Conservation (phyloP, 805 yeast species). For the Dipodascus albidus region DNA sequence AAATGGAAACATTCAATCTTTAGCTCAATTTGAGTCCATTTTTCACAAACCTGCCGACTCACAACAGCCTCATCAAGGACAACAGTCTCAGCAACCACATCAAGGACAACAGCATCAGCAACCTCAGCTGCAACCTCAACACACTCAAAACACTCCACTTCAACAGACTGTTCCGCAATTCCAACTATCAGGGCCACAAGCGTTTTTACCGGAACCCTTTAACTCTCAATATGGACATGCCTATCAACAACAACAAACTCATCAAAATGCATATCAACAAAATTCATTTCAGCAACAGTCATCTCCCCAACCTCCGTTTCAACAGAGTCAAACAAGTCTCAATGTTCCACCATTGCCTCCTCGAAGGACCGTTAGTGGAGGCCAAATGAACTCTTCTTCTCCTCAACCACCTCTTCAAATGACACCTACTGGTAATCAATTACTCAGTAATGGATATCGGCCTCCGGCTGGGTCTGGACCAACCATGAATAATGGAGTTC, state of each 20-base stretch:
- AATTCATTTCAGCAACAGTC: slow-evolving; percentile 2
- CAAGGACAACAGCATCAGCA: slow-evolving; percentile 16
- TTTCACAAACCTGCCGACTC: slow-evolving; percentile 8
- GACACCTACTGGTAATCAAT: slow-evolving; percentile 2
- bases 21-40: slow-evolving; percentile 5
- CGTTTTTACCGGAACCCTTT: not conserved
- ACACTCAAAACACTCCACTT: slow-evolving; percentile 4
- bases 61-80: slow-evolving; percentile 13
- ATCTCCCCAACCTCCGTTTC: slow-evolving; percentile 3
- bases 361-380: slow-evolving; percentile 1
- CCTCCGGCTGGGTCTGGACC: not conserved
- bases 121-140: slow-evolving; percentile 7
- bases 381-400: not conserved
- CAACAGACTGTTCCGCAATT: not conserved
- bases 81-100: slow-evolving; percentile 13
- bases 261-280: not conserved
- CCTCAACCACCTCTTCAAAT: slow-evolving; percentile 4
- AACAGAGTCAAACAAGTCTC: slow-evolving; percentile 4
- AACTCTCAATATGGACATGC: slow-evolving; percentile 3
- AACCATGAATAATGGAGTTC: slow-evolving; percentile 1
- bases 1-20: not conserved
- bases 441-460: not conserved
- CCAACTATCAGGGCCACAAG: slow-evolving; percentile 1
- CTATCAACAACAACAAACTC: slow-evolving; percentile 2
- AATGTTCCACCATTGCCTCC: slow-evolving; percentile 3